These are phyloP conservation scores for Boechera divaricarpa DNA, from an alignment of 345 rosid genomes.

Conservation along the genomic window DNA sequence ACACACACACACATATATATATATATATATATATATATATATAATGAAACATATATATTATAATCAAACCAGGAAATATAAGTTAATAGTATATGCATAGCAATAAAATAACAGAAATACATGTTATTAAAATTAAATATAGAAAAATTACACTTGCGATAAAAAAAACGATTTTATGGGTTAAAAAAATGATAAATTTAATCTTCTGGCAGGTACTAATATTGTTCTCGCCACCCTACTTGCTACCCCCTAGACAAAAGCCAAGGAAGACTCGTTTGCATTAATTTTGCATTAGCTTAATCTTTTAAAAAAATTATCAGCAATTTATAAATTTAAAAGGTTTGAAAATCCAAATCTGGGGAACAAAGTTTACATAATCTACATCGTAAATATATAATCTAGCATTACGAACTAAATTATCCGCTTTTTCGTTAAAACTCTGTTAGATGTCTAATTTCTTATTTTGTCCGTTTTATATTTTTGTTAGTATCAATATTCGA, in stretches of 20 bases:
- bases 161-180: neutral
- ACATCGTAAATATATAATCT: too few relatives aligned
- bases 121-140: neutral
- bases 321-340: too few relatives aligned
- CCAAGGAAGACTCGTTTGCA: constrained; percentile 27
- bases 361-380: too few relatives aligned
- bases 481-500: neutral
- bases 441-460: neutral
- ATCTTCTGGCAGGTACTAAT: neutral
- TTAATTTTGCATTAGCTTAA: constrained; percentile 5
- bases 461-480: neutral
- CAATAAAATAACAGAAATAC: neutral
- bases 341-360: too few relatives aligned
- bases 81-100: neutral
- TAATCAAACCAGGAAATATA: neutral
- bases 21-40: too few relatives aligned
- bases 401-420: too few relatives aligned
- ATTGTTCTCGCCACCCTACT: constrained; percentile 34
- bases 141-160: neutral
- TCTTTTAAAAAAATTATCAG: neutral
- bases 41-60: neutral
- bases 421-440: neutral
- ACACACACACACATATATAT: too few relatives aligned
- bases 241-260: constrained; percentile 27
- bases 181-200: neutral